Conservation (phyloP, 1,139 yeast species). For the Lodderomyces theae region DNA sequence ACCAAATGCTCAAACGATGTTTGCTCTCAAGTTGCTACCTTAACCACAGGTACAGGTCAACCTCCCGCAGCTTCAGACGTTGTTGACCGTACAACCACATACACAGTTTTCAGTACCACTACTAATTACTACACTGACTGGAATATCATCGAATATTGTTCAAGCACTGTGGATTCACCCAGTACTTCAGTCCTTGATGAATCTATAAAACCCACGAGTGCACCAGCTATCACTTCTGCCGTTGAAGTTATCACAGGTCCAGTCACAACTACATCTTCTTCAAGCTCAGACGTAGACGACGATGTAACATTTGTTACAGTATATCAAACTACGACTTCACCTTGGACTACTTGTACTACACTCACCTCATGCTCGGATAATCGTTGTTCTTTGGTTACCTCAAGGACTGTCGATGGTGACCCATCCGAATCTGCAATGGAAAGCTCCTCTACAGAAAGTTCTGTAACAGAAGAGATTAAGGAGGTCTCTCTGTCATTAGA, state of each 20-base stretch:
- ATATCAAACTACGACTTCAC: background rate
- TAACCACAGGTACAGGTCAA: conserved; percentile 28
- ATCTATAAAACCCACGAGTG: background rate
- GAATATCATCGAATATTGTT: background rate
- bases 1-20: conserved; percentile 22
- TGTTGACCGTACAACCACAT: background rate
- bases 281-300: background rate
- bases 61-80: background rate
- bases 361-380: background rate
- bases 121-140: background rate
- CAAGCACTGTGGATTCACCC: background rate
- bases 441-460: too few species aligned
- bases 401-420: too few species aligned
- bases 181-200: background rate
- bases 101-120: background rate
- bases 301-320: background rate
- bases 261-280: background rate
- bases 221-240: background rate
- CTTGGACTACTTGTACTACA: background rate
- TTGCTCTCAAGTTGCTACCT: conserved; percentile 25
- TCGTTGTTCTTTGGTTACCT: background rate
- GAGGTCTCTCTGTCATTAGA: background rate
- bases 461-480: too few species aligned
- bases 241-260: background rate
- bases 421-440: too few species aligned